Evolutionary conservation across 371 early-diverging fungal genomes (phyloP).

Genomic region (Mucor irregularis): DNA sequence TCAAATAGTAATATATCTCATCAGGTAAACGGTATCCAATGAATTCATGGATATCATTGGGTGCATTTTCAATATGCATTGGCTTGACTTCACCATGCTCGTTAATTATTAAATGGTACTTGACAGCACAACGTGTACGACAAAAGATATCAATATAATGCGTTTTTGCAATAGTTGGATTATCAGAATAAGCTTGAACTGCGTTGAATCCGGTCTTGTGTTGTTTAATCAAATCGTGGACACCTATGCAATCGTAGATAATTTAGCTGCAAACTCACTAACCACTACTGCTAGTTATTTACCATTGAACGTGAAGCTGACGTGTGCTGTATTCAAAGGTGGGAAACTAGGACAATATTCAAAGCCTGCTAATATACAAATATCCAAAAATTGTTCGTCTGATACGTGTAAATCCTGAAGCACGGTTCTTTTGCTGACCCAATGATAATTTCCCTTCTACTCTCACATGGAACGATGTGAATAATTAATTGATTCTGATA

Average conservation of each 20-base stretch:
- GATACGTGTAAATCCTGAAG: constrained; percentile 64
- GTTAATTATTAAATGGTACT: constrained; percentile 71
- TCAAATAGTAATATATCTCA: constrained; percentile 72
- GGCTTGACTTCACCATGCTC: constrained; percentile 74
- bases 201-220: constrained; percentile 77
- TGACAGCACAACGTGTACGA: constrained; percentile 72
- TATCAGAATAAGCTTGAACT: constrained; percentile 66
- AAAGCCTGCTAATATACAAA: constrained; percentile 81
- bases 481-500: too few species aligned
- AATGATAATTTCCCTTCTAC: constrained; percentile 68
- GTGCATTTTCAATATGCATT: constrained; percentile 65
- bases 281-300: constrained; percentile 3
- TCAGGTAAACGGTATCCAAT: constrained; percentile 82
- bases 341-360: constrained; percentile 78
- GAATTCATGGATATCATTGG: constrained; percentile 82
- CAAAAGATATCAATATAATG: constrained; percentile 75
- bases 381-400: constrained; percentile 79
- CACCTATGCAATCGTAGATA: constrained; percentile 26
- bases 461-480: too few species aligned
- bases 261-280: neutral
- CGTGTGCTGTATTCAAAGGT: constrained; percentile 54
- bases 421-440: constrained; percentile 67
- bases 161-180: constrained; percentile 52
- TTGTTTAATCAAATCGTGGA: constrained; percentile 67
- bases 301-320: constrained; percentile 67